Percentiles rank a stretch among this genome's conserved stretches.
Conservation (phyloP, 2,329 filamentous ascomycete species). For the Akanthomyces muscarius region DNA sequence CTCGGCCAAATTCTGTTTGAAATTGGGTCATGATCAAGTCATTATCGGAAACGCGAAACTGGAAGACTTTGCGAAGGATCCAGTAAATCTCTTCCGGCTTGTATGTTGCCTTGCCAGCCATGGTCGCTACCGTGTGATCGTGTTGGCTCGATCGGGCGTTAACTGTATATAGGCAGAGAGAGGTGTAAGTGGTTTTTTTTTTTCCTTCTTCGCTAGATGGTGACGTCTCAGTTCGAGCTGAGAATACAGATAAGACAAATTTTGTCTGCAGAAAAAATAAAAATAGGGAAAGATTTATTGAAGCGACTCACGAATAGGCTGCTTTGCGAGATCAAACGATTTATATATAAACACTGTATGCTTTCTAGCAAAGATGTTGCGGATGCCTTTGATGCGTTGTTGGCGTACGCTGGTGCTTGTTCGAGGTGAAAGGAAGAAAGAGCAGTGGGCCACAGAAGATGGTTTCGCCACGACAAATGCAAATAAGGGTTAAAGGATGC, state of each 20-base stretch:
- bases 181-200: neutral
- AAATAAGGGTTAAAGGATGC: neutral
- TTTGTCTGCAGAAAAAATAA: no score
- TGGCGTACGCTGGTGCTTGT: neutral
- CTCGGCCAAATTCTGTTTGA: neutral
- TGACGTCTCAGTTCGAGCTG: neutral
- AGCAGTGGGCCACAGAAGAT: neutral
- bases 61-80: conserved; percentile 29
- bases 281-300: neutral
- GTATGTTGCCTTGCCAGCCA: conserved; percentile 35
- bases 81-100: conserved; percentile 33
- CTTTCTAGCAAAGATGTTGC: neutral
- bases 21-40: conserved; percentile 22
- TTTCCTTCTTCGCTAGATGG: neutral
- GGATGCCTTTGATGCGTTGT: neutral
- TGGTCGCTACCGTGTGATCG: conserved; percentile 17
- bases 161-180: neutral
- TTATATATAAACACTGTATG: no score
- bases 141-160: neutral
- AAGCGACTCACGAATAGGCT: neutral
- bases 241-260: no score
- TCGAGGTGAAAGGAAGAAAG: neutral
- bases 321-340: neutral
- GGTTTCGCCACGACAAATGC: neutral
- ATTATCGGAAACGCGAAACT: conserved; percentile 22